These are phyloP conservation scores for Vitis labrusca DNA, from an alignment of 164 flowering plant species.

Conservation along the genomic window DNA sequence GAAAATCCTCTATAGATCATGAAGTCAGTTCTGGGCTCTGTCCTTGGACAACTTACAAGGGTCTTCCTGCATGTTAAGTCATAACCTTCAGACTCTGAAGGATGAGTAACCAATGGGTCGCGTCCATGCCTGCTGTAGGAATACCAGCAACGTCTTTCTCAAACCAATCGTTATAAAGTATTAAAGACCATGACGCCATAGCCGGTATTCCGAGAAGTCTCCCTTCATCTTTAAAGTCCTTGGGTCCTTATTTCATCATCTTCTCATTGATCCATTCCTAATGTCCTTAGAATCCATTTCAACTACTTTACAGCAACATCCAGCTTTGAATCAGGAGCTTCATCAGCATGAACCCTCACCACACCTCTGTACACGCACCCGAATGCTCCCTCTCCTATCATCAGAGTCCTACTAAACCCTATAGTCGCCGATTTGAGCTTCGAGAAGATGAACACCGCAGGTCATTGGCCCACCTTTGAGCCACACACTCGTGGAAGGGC, in stretches of 20 bases:
- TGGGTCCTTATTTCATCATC: fast-evolving
- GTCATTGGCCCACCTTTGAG: constrained; percentile 50
- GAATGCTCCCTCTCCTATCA: constrained; percentile 96
- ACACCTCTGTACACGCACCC: constrained; percentile 80
- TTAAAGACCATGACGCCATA: no score
- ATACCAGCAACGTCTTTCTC: no score
- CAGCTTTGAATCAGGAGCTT: constrained; percentile 23
- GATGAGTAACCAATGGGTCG: no score
- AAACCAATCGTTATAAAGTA: no score
- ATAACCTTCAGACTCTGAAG: no score
- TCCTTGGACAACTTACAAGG: no score
- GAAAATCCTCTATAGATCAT: no score
- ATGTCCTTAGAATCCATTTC: constrained; percentile 41
- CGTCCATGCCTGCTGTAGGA: no score
- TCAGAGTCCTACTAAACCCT: constrained; percentile 63
- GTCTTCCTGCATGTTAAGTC: no score
- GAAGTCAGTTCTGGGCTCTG: no score
- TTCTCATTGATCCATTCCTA: fast-evolving
- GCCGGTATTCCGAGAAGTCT: no score
- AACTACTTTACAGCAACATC: constrained; percentile 90
- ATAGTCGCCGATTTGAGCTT: constrained; percentile 80
- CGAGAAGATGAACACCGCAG: constrained; percentile 57
- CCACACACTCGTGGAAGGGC: constrained; percentile 24
- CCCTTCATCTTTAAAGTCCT: no score
- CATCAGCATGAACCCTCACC: constrained; percentile 33